phyloP scores from a whole-genome alignment of 495 filamentous ascomycete species.

The Aspergillus campestris region DNA sequence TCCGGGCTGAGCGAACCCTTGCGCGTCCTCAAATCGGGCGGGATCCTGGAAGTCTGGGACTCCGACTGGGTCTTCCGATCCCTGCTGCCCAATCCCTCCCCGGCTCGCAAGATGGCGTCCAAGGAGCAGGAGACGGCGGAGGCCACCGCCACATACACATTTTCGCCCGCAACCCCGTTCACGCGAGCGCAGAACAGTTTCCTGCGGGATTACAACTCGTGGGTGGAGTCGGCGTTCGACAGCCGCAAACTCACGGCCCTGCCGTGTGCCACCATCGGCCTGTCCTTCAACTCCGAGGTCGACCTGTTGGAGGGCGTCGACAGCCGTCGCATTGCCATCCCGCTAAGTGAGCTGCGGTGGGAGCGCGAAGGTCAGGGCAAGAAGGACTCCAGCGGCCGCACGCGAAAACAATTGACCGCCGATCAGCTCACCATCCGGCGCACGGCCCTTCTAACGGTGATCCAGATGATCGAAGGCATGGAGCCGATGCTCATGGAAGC shows the following conservation, averaged over 20 bases:
- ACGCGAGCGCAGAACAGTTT: slow-evolving; percentile 68
- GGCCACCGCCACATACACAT: slow-evolving; percentile 67
- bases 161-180: slow-evolving; percentile 77
- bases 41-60: slow-evolving; percentile 81
- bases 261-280: slow-evolving; percentile 71
- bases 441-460: slow-evolving; percentile 72
- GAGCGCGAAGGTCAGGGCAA: slow-evolving; percentile 55
- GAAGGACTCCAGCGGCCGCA: slow-evolving; percentile 26
- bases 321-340: slow-evolving; percentile 71
- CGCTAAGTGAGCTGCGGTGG: slow-evolving; percentile 81
- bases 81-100: slow-evolving; percentile 64
- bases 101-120: slow-evolving; percentile 41
- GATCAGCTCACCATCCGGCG: slow-evolving; percentile 68
- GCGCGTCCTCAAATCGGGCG: slow-evolving; percentile 69
- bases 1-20: slow-evolving; percentile 64
- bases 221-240: slow-evolving; percentile 71
- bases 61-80: slow-evolving; percentile 70
- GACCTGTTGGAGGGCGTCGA: slow-evolving; percentile 63
- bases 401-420: slow-evolving; percentile 47
- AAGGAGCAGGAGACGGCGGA: slow-evolving; percentile 55
- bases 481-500: slow-evolving; percentile 76
- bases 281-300: slow-evolving; percentile 72
- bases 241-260: slow-evolving; percentile 58
- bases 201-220: slow-evolving; percentile 74
- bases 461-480: slow-evolving; percentile 79